A percentile compares a stretch with the other conserved stretches of the same genome.
These are phyloP conservation scores for Brassica carinata DNA, from an alignment of 345 rosid genomes.

Conservation along the genomic window DNA sequence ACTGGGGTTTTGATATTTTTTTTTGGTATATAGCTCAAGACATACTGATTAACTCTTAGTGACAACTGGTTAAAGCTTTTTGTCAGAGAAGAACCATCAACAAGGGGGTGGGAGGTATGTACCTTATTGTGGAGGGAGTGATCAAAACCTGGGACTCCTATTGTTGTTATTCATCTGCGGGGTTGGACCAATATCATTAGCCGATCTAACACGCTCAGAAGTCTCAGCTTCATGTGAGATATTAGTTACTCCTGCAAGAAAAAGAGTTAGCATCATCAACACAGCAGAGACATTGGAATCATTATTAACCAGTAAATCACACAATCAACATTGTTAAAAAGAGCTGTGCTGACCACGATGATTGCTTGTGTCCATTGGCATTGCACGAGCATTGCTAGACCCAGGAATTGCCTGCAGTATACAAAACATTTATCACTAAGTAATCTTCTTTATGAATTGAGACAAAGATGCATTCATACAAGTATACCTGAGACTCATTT, in stretches of 20 bases:
- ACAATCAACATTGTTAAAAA: neutral
- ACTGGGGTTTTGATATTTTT: neutral
- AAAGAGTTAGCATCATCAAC: neutral
- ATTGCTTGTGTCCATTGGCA: conserved; percentile 51
- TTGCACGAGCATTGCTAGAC: conserved; percentile 60
- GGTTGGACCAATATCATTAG: conserved; percentile 51
- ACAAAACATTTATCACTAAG: neutral
- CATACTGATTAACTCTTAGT: neutral
- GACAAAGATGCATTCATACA: neutral
- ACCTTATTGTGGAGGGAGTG: conserved; percentile 65
- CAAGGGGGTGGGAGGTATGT: conserved; percentile 28
- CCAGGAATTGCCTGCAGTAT: conserved; percentile 63
- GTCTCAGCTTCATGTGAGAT: conserved; percentile 51
- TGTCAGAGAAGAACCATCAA: neutral
- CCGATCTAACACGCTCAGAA: conserved; percentile 48
- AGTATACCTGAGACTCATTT: conserved; percentile 55
- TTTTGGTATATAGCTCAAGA: neutral
- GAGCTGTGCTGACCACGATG: conserved; percentile 62
- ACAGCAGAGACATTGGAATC: neutral
- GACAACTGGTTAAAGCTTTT: neutral
- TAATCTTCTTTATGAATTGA: neutral
- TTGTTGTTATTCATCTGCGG: conserved; percentile 59
- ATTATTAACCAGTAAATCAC: neutral
- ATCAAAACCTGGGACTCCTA: conserved; percentile 54
- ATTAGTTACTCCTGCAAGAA: conserved; percentile 56